Conservation (phyloP, 768 basidiomycete species). For the Tylopilus balloui region DNA sequence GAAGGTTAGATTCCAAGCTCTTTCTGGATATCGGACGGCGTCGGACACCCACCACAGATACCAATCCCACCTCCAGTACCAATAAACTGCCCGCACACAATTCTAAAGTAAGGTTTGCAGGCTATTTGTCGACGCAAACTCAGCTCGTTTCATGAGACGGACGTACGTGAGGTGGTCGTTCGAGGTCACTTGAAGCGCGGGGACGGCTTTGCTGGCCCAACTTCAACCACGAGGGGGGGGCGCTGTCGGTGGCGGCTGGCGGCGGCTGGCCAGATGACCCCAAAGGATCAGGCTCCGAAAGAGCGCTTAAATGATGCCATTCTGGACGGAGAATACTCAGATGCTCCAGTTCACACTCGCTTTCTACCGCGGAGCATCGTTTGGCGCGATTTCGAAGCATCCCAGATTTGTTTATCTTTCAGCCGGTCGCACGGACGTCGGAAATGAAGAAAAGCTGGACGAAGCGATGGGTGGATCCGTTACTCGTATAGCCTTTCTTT, state of each 20-base stretch:
- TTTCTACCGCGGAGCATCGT: not conserved
- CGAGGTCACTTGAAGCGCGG: conserved; percentile 53
- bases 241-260: no score
- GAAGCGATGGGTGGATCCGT: no score
- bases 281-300: not conserved
- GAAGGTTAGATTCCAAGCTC: conserved; percentile 75
- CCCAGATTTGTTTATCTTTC: not conserved
- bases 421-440: not conserved
- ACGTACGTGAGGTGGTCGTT: conserved; percentile 60
- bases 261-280: not conserved
- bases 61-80: conserved; percentile 83
- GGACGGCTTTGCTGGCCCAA: conserved; percentile 33
- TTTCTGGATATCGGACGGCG: conserved; percentile 88
- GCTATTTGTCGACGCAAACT: conserved; percentile 39
- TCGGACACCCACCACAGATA: conserved; percentile 67
- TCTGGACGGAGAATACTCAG: no score
- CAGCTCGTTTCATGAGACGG: not conserved
- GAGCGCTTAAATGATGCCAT: no score
- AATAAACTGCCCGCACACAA: conserved; percentile 91
- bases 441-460: not conserved
- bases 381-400: not conserved
- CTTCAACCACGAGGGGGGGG: not conserved
- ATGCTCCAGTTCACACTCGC: not conserved
- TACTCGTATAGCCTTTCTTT: no score
- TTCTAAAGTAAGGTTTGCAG: conserved; percentile 88